Evolutionary conservation across 495 filamentous ascomycete genomes (phyloP).

Genomic region (Lepidopterella palustris): DNA sequence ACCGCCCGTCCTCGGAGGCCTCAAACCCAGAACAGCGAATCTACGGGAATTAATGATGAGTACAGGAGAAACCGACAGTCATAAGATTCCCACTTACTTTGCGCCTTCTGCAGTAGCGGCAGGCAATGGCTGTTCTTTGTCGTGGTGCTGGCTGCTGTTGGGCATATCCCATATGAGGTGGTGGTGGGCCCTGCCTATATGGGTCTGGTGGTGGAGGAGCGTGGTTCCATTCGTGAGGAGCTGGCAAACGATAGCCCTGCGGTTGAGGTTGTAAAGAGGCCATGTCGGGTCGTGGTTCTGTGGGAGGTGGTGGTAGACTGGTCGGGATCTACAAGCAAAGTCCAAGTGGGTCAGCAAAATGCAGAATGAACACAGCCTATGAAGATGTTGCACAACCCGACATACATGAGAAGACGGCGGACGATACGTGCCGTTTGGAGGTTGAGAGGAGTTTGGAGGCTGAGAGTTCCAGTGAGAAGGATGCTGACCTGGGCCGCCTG

Average conservation of each 20-base stretch:
- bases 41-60: slow-evolving; percentile 37
- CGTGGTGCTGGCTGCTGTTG: slow-evolving; percentile 57
- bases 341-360: slow-evolving; percentile 11
- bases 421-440: slow-evolving; percentile 22
- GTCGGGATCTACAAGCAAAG: slow-evolving; percentile 19
- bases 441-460: slow-evolving; percentile 3
- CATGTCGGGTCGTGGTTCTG: slow-evolving; percentile 31
- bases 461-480: slow-evolving; percentile 1
- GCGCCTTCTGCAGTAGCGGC: slow-evolving; percentile 71
- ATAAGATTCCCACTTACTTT: slow-evolving; percentile 51
- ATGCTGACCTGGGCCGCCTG: slow-evolving; percentile 22
- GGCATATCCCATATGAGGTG: slow-evolving; percentile 18
- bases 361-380: background rate
- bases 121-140: slow-evolving; percentile 79
- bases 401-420: slow-evolving; percentile 24
- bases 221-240: slow-evolving; percentile 28
- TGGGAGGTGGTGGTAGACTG: slow-evolving; percentile 17
- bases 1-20: slow-evolving; percentile 66
- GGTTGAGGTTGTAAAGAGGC: slow-evolving; percentile 19
- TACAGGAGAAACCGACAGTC: background rate
- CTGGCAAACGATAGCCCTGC: slow-evolving; percentile 25
- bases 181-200: slow-evolving; percentile 22
- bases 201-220: slow-evolving; percentile 22
- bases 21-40: slow-evolving; percentile 84
- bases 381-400: slow-evolving; percentile 1